Evolutionary conservation across 768 basidiomycete genomes (phyloP).

Genomic region (Podaxis mareebaensis): DNA sequence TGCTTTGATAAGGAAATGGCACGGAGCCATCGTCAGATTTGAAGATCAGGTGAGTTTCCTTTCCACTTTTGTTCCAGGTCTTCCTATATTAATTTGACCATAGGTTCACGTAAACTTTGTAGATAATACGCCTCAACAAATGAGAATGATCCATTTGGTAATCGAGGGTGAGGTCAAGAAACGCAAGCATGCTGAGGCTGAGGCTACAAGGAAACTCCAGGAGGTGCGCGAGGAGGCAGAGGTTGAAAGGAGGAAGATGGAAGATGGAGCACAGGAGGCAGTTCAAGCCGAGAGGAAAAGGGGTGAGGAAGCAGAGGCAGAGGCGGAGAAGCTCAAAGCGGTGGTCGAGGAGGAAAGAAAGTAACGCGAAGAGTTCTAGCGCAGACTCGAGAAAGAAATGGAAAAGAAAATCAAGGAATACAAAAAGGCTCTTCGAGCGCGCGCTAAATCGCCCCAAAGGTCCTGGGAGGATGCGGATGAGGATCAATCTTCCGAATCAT

Average conservation of each 20-base stretch:
- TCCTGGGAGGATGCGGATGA: not conserved
- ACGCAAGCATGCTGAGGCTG: not conserved
- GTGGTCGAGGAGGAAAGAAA: no score
- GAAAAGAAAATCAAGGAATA: not conserved
- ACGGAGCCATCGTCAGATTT: not conserved
- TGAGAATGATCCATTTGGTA: not conserved
- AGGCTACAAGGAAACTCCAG: not conserved
- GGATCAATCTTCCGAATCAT: not conserved
- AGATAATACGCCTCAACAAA: not conserved
- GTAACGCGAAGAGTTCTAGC: not conserved
- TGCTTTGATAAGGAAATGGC: not conserved
- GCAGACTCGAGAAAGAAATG: not conserved
- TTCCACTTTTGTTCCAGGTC: not conserved
- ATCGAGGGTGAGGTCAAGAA: not conserved
- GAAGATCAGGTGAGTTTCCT: not conserved
- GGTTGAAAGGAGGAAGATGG: not conserved
- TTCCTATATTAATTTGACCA: not conserved
- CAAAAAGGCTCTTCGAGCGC: not conserved
- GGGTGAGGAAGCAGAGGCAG: not conserved
- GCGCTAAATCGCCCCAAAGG: not conserved
- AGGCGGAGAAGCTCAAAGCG: no score
- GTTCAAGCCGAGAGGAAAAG: not conserved
- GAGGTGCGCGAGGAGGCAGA: not conserved
- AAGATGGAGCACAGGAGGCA: not conserved
- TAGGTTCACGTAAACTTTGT: not conserved